Conservation (phyloP, 2,329 filamentous ascomycete genomes). For the Septoria petroselini region DNA sequence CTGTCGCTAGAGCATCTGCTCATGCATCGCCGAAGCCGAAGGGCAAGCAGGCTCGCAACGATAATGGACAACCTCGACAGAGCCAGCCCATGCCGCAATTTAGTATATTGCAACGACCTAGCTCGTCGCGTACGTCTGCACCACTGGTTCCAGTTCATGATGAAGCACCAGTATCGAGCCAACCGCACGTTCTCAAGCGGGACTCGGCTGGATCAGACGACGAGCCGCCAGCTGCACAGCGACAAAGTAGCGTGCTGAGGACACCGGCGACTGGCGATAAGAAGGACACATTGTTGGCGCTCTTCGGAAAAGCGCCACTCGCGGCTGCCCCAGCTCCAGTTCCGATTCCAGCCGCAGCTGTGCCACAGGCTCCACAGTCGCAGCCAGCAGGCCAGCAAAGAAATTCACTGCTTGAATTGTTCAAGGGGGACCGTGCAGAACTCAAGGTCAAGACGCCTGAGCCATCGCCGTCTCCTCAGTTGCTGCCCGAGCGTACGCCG, state of each 20-base stretch:
- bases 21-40: slow-evolving; percentile 17
- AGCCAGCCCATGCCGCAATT: slow-evolving; percentile 26
- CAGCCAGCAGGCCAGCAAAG: slow-evolving; percentile 13
- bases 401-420: slow-evolving; percentile 18
- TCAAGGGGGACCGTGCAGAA: slow-evolving; percentile 17
- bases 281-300: slow-evolving; percentile 32
- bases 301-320: slow-evolving; percentile 29
- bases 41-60: slow-evolving; percentile 13
- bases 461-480: slow-evolving; percentile 31
- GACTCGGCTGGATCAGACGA: slow-evolving; percentile 22
- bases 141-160: slow-evolving; percentile 27
- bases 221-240: slow-evolving; percentile 8
- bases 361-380: neutral
- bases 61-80: slow-evolving; percentile 17
- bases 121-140: slow-evolving; percentile 24
- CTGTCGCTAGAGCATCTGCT: slow-evolving; percentile 12
- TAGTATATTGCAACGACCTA: slow-evolving; percentile 34
- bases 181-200: slow-evolving; percentile 35
- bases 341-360: neutral
- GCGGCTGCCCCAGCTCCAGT: slow-evolving; percentile 4
- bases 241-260: slow-evolving; percentile 6
- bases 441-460: slow-evolving; percentile 20
- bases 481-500: slow-evolving; percentile 27
- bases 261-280: slow-evolving; percentile 22
- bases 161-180: slow-evolving; percentile 26